phyloP scores from a whole-genome alignment of 208 protist species.

The Wallacemonas sp. region DNA sequence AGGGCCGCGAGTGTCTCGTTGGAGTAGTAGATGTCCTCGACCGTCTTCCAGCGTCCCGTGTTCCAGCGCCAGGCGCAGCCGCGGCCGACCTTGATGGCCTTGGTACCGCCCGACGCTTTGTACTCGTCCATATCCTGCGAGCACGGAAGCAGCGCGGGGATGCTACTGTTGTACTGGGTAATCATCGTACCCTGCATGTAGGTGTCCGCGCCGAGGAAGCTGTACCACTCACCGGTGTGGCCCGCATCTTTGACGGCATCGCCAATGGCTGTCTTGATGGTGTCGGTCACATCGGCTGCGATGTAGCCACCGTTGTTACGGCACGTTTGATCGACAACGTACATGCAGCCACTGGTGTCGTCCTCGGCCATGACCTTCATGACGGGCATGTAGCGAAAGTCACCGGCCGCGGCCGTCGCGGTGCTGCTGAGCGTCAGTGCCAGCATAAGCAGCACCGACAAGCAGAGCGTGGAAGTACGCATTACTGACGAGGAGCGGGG shows the following conservation, averaged over 20 bases:
- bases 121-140: neutral
- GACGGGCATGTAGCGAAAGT: constrained; percentile 31
- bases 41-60: constrained; percentile 32
- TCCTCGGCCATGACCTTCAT: constrained; percentile 16
- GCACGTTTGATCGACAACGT: constrained; percentile 21
- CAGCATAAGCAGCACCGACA: constrained; percentile 3
- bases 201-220: constrained; percentile 32
- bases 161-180: neutral
- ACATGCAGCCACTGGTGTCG: constrained; percentile 17
- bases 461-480: neutral
- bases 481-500: no score
- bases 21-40: constrained; percentile 22
- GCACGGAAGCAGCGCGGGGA: neutral
- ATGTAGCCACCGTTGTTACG: constrained; percentile 29
- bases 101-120: neutral
- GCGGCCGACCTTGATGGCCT: neutral
- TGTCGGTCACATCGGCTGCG: constrained; percentile 24
- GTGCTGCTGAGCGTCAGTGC: constrained; percentile 1
- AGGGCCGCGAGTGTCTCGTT: neutral
- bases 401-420: constrained; percentile 7
- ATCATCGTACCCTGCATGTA: neutral
- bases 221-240: constrained; percentile 26
- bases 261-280: constrained; percentile 20
- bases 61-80: constrained; percentile 53
- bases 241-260: constrained; percentile 15